These are phyloP conservation scores for Trypanosomatidae sp. DNA, from an alignment of 208 protist species.

Conservation along the genomic window DNA sequence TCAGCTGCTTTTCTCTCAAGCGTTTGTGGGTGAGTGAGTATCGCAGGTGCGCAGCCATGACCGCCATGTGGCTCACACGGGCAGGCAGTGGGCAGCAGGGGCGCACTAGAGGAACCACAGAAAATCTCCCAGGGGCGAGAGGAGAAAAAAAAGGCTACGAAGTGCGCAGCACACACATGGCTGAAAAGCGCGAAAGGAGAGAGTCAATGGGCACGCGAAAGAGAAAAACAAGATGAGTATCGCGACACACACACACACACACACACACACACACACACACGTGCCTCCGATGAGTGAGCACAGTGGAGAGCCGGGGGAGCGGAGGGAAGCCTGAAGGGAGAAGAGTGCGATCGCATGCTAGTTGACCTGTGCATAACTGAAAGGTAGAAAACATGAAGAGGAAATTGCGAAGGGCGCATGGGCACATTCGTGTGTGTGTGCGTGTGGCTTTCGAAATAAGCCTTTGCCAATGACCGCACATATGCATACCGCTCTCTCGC, in stretches of 20 bases:
- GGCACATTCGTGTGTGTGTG: background rate
- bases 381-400: background rate
- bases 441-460: background rate
- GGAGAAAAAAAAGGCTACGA: background rate
- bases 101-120: background rate
- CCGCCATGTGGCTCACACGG: background rate
- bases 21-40: background rate
- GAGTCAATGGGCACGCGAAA: background rate
- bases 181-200: too few relatives aligned
- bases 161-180: background rate
- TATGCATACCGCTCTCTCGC: background rate
- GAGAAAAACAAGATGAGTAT: background rate
- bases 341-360: background rate
- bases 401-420: background rate
- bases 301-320: background rate
- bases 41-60: background rate
- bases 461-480: background rate
- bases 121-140: background rate
- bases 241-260: background rate
- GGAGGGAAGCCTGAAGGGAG: background rate
- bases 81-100: background rate
- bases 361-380: background rate
- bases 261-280: background rate
- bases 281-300: background rate
- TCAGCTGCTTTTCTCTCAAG: background rate